Conservation (phyloP, 306 rosid genomes). For the Hippophae tibetana region DNA sequence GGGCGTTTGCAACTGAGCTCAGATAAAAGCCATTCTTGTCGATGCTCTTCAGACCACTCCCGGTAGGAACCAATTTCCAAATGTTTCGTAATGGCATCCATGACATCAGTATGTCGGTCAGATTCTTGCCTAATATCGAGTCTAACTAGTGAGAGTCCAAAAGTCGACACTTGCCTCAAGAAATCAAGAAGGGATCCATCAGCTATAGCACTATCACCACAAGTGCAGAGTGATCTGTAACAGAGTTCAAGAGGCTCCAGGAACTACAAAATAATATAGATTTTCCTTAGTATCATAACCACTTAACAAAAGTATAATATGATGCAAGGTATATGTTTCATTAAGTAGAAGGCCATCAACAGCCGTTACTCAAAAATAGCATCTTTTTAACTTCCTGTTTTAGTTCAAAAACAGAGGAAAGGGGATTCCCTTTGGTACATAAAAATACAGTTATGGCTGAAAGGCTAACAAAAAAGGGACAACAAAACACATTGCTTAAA, state of each 20-base stretch:
- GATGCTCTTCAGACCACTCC: constrained; percentile 85
- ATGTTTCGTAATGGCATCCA: constrained; percentile 85
- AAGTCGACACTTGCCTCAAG: constrained; percentile 92
- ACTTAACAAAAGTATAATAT: background rate
- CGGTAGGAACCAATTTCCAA: constrained; percentile 83
- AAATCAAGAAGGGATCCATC: constrained; percentile 98
- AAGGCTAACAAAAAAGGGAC: background rate
- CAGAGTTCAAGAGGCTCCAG: constrained; percentile 92
- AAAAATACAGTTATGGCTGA: background rate
- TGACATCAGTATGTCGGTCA: constrained; percentile 83
- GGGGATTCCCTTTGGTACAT: background rate
- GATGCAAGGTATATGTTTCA: background rate
- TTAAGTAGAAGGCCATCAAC: background rate
- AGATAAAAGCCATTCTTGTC: constrained; percentile 88
- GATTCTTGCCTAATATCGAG: constrained; percentile 97
- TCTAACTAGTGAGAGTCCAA: constrained; percentile 83
- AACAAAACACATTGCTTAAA: background rate
- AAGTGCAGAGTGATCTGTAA: constrained; percentile 78
- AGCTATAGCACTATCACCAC: constrained; percentile 86
- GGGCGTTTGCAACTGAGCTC: constrained; percentile 87
- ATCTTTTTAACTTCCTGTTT: background rate
- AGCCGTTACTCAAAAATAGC: background rate
- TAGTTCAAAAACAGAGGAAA: too few relatives aligned
- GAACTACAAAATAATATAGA: constrained; percentile 45
- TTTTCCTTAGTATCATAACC: constrained; percentile 22